Conservation (phyloP, 2,329 filamentous ascomycete species). For the Exserohilum rostratum region DNA sequence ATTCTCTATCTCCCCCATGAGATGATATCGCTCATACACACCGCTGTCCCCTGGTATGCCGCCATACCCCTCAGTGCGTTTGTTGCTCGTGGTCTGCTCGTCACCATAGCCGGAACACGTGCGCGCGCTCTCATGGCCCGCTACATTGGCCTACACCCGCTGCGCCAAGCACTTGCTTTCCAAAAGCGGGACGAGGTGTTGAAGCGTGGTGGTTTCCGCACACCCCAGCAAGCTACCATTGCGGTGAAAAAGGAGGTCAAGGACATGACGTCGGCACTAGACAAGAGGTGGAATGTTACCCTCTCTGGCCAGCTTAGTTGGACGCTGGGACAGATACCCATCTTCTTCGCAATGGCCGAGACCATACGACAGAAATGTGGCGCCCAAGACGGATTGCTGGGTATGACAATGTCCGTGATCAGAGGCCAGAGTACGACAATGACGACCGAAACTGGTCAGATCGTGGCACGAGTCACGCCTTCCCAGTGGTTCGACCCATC, state of each 20-base stretch:
- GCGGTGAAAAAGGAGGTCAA: slow-evolving; percentile 23
- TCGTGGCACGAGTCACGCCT: slow-evolving; percentile 4
- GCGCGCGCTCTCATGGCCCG: slow-evolving; percentile 48
- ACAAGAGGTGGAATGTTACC: slow-evolving; percentile 40
- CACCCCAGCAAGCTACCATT: slow-evolving; percentile 21
- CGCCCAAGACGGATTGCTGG: slow-evolving; percentile 38
- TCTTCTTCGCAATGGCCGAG: slow-evolving; percentile 48
- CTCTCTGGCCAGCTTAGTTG: slow-evolving; percentile 33
- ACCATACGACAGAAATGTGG: slow-evolving; percentile 45
- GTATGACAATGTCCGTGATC: slow-evolving; percentile 25
- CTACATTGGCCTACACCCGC: slow-evolving; percentile 53
- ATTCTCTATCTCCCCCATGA: slow-evolving; percentile 53
- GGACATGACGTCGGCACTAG: slow-evolving; percentile 30
- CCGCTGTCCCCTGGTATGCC: slow-evolving; percentile 60
- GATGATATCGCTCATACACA: slow-evolving; percentile 60
- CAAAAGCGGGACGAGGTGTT: slow-evolving; percentile 31
- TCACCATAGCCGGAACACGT: slow-evolving; percentile 55
- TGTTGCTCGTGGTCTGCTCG: slow-evolving; percentile 55
- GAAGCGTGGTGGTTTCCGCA: slow-evolving; percentile 27
- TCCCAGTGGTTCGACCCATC: slow-evolving; percentile 54
- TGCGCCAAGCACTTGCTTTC: slow-evolving; percentile 38
- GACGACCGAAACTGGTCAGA: slow-evolving; percentile 10
- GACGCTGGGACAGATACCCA: slow-evolving; percentile 42
- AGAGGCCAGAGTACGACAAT: slow-evolving; percentile 8
- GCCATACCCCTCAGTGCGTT: slow-evolving; percentile 63